A percentile compares a stretch with the other conserved stretches of the same genome.
These are phyloP conservation scores for Guyanaporus albipodus DNA, from an alignment of 768 basidiomycete genomes.

Conservation along the genomic window DNA sequence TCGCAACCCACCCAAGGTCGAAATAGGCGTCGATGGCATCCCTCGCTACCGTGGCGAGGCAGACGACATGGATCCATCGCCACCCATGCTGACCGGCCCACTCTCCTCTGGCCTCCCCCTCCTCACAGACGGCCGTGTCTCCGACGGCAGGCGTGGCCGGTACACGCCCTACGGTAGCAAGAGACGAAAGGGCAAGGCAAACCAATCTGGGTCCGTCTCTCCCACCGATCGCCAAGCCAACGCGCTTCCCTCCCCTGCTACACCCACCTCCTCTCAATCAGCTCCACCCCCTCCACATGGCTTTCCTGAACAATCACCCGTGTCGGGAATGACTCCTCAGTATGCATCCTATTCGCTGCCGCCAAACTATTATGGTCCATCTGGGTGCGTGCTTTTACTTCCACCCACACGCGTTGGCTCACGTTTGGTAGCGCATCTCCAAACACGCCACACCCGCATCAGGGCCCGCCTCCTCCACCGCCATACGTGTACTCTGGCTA, in stretches of 20 bases:
- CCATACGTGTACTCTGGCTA: conserved; percentile 26
- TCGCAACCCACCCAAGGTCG: conserved; percentile 84
- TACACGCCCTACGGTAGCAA: conserved; percentile 43
- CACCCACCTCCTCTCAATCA: conserved; percentile 27
- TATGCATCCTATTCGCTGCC: conserved; percentile 34
- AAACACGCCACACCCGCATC: conserved; percentile 22
- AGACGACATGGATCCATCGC: conserved; percentile 57
- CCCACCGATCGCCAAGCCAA: conserved; percentile 26
- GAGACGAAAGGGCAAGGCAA: conserved; percentile 36
- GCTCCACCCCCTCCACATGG: conserved; percentile 23
- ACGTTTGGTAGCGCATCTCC: conserved; percentile 21
- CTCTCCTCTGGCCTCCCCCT: conserved; percentile 47
- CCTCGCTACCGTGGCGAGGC: conserved; percentile 82
- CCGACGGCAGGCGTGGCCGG: conserved; percentile 44
- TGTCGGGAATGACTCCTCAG: conserved; percentile 24
- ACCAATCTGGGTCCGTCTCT: conserved; percentile 27
- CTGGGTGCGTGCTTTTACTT: conserved; percentile 19
- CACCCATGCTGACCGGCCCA: conserved; percentile 38
- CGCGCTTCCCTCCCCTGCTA: conserved; percentile 27
- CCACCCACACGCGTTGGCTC: conserved; percentile 7
- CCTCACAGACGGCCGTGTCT: conserved; percentile 42
- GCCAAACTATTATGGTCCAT: conserved; percentile 30
- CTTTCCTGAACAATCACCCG: conserved; percentile 28
- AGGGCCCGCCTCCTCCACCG: conserved; percentile 16
- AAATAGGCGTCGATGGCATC: conserved; percentile 78